Base-by-base conservation (phyloP, 257 asterid genomes). In the Anisodus acutangulus region DNA sequence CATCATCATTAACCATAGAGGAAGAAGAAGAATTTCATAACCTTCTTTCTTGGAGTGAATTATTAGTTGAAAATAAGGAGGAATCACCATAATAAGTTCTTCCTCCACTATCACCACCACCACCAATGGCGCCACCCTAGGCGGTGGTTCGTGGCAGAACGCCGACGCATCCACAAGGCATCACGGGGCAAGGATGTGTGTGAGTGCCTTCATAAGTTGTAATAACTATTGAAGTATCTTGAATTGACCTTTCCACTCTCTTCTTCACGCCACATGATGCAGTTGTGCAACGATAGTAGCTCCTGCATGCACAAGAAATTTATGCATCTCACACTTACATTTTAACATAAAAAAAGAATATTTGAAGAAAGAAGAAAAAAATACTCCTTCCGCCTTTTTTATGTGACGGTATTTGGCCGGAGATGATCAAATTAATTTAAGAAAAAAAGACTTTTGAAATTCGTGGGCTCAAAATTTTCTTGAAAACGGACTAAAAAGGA, bases 171-270 rank as follows among this genome's bases (percentile, higher is more conserved):
- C 95, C 95, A 6, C 93, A 90, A 31, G 91, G 90, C 70, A 74
- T 86, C 0, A 91, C 11, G 31, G 96, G 95, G 58, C 90, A 88
- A 9, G 92, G 91, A 85, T 94, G 99, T 13, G 85, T 89, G 84
- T 95, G 99, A 15, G 90, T 91, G 79, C 98, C 99, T 90, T 95
- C 98, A 43, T 95, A 95, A 45, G 98, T 95, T 1, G 98, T 95
- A 89, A 95, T 92, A 67, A 95, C 98, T 72, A 84, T 91, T 39
- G 95, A 86, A 63, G 95, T 90, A 88, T 95, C 99, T 41, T 90
- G 92, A 1, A 86, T 86, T 19, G 95, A 95, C 82, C 99, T 89
- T 85, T 95, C 99, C 5, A 95, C 97, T 74, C 98, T 91, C 82
- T 95, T 95, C 83, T 95, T 94, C 87, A 95, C 99, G 3, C 98